Percentiles rank a stretch among this genome's conserved stretches.
These are phyloP conservation scores for Fusarium beomiforme DNA, from an alignment of 2,329 filamentous ascomycete species.

Conservation along the genomic window DNA sequence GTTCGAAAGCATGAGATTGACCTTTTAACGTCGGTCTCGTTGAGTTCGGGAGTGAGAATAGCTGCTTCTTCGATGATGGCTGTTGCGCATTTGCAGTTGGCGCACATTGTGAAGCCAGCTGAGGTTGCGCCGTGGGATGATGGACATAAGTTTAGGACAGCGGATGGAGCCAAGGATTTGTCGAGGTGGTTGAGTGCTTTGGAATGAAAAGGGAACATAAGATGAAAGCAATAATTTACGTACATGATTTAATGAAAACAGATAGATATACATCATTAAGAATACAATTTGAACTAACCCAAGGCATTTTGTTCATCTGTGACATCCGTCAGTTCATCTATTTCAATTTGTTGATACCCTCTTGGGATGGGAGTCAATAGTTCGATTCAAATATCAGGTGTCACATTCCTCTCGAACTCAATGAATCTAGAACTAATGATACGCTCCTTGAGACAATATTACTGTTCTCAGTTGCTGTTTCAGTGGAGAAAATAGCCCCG, in stretches of 20 bases:
- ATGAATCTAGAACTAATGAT: not conserved
- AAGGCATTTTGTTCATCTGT: not conserved
- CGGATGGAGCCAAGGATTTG: slow-evolving; percentile 5
- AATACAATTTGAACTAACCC: not conserved
- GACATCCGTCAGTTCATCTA: no score
- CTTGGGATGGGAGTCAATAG: not conserved
- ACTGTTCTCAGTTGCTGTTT: not conserved
- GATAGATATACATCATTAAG: not conserved
- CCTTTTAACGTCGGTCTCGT: slow-evolving; percentile 3
- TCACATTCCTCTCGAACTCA: not conserved
- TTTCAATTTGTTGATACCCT: no score
- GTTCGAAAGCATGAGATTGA: slow-evolving; percentile 18
- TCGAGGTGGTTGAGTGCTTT: slow-evolving; percentile 18
- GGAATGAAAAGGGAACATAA: not conserved
- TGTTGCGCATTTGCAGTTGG: slow-evolving; percentile 14
- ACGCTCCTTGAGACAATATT: not conserved
- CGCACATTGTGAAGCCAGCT: slow-evolving; percentile 1
- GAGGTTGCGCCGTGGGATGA: slow-evolving; percentile 23
- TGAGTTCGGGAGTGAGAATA: slow-evolving; percentile 15
- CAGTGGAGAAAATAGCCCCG: no score
- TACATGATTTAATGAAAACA: not conserved
- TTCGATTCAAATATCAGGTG: not conserved
- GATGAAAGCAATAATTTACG: not conserved
- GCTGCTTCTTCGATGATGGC: not conserved
- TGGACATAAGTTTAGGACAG: slow-evolving; percentile 11